These are phyloP conservation scores for Lachnellula arida DNA, from an alignment of 2,329 filamentous ascomycete genomes.

Conservation along the genomic window DNA sequence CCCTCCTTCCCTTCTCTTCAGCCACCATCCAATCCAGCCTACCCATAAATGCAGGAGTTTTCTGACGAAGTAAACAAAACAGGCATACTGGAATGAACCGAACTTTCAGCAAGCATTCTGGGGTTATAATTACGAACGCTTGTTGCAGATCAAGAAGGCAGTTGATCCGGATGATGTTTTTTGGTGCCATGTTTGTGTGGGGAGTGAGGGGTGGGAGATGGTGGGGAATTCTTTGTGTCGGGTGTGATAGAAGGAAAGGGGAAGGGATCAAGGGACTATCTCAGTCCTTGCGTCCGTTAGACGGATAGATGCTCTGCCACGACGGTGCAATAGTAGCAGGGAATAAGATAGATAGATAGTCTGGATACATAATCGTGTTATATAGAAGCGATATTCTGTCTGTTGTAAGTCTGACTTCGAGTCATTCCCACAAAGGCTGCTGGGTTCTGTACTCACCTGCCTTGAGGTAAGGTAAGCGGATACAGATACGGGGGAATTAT, in stretches of 20 bases:
- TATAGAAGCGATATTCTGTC: too few species aligned
- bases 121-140: slow-evolving; percentile 38
- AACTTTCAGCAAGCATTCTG: slow-evolving; percentile 29
- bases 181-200: slow-evolving; percentile 43
- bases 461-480: too few species aligned
- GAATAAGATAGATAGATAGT: too few species aligned
- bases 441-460: too few species aligned
- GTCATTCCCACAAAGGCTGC: too few species aligned
- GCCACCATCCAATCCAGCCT: neutral
- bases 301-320: too few species aligned
- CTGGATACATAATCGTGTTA: too few species aligned
- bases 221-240: slow-evolving; percentile 4
- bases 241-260: neutral
- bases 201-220: slow-evolving; percentile 24
- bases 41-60: neutral
- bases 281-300: too few species aligned
- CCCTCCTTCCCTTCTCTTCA: slow-evolving; percentile 8
- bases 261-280: too few species aligned
- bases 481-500: too few species aligned
- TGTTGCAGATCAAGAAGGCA: slow-evolving; percentile 40
- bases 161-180: slow-evolving; percentile 44
- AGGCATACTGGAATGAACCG: slow-evolving; percentile 28
- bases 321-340: too few species aligned
- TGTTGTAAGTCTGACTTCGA: too few species aligned
- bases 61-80: neutral